Evolutionary conservation across 108 stramenopile species (phyloP).

Genomic region (Skeletonema menzelii): DNA sequence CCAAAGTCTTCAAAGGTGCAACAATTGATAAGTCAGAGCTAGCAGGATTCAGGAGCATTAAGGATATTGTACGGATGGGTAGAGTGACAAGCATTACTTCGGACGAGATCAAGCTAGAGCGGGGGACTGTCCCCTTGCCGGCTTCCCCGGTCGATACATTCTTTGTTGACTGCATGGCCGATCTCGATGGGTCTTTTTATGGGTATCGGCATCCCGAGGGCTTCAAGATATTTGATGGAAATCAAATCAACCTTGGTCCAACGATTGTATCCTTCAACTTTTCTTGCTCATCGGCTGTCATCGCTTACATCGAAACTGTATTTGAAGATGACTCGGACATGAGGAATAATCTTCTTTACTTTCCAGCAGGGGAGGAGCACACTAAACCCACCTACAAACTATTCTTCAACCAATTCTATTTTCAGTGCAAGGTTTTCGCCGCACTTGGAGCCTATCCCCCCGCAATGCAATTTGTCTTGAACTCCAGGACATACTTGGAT

Average conservation of each 20-base stretch:
- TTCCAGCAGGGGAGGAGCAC: not conserved
- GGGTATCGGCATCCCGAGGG: not conserved
- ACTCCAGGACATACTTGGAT: constrained; percentile 8
- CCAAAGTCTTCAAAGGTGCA: constrained; percentile 7
- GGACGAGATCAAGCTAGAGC: constrained; percentile 6
- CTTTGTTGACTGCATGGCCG: constrained; percentile 17
- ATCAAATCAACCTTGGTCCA: constrained; percentile 10
- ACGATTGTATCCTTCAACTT: not conserved
- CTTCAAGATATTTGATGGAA: constrained; percentile 1
- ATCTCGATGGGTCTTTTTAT: constrained; percentile 2
- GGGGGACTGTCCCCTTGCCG: not conserved
- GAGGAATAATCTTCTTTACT: constrained; percentile 4
- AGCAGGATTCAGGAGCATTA: constrained; percentile 6
- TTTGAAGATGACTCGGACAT: constrained; percentile 13
- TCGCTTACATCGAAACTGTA: constrained; percentile 11
- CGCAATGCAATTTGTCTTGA: not conserved
- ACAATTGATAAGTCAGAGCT: constrained; percentile 9
- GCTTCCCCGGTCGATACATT: constrained; percentile 6
- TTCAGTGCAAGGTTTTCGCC: not conserved
- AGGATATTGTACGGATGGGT: constrained; percentile 7
- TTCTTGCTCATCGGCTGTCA: constrained; percentile 6
- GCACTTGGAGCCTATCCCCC: constrained; percentile 3
- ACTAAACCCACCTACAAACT: not conserved
- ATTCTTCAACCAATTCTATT: not conserved
- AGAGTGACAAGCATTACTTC: constrained; percentile 1